Base-by-base conservation (phyloP, 192 early-diverging fungal genomes). In the Podochytrium sp. region DNA sequence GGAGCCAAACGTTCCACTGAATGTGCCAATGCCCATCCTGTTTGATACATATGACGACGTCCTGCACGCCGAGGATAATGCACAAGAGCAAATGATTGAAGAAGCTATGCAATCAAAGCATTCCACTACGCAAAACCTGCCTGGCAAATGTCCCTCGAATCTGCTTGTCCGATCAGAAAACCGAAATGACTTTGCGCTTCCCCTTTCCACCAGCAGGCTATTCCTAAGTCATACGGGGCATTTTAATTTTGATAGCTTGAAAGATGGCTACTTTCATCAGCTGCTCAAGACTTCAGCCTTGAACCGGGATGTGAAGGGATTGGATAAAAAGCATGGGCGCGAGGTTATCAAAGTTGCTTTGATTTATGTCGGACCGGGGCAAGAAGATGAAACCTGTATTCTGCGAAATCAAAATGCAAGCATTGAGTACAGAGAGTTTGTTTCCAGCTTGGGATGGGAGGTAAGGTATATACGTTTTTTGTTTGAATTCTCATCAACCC, bases 281-380 rank as follows among this genome's bases (percentile, higher is more conserved):
- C 69, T 96, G 40, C 85, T 84, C 16, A 94, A 93, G 61, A 78
- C 88, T 0, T 74, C 87, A 0, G 78, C 87, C 0, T 76, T 96
- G 23, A 83, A 77, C 59, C 76, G 94, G 25, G 94, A 96, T 71
- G 76, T 96, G 27, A 84, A 87, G 64, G 91, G 90, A 25, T 77
- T 96, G 18, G 94, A 96, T 76, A 85, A 89, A 52, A 94, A 92
- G 71, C 88, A 87, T 75, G 89, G 90, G n/a, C 87, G 92, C 10
- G 96, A 97, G 76, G 92, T 90, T 0, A 85, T 95, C 73, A 98
- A 99, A 66, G 78, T 97, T 50, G 97, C 93, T 2, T 57, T 99
- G 1, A 60, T 99, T 3, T 99, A 99, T 83, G 94, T 99, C 32
- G 95, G 87, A 0, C 85, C 87, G 12, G 94, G 93, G 0, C 96